Percentiles rank a stretch among this genome's conserved stretches.
phyloP scores from a whole-genome alignment of 108 stramenopile species.

The Cyclostephanos tholiformis region DNA sequence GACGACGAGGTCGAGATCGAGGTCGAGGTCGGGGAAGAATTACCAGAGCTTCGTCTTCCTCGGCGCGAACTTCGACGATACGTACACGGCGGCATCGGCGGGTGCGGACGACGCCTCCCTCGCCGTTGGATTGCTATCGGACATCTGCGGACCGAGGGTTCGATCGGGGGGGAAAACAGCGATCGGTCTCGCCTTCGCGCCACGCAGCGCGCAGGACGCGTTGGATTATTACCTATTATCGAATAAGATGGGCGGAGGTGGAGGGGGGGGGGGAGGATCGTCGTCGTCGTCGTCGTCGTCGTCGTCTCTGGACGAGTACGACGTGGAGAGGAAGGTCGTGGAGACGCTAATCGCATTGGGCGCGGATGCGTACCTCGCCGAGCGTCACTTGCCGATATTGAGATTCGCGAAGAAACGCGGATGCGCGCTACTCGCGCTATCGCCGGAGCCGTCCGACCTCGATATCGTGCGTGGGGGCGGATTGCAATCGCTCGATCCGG shows the following conservation, averaged over 20 bases:
- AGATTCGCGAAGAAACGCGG: conserved; percentile 49
- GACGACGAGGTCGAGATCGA: not conserved
- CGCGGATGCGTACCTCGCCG: conserved; percentile 32
- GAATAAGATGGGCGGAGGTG: too few relatives aligned
- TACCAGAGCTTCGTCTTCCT: conserved; percentile 66
- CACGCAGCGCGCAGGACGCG: conserved; percentile 54
- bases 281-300: not conserved
- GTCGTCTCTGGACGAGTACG: conserved; percentile 8
- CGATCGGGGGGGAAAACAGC: conserved; percentile 52
- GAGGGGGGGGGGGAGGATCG: not conserved
- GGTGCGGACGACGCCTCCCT: conserved; percentile 51
- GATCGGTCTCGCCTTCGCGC: conserved; percentile 65
- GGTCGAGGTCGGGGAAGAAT: conserved; percentile 6
- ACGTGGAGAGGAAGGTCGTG: conserved; percentile 23
- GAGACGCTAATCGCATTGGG: conserved; percentile 47
- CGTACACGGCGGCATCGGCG: conserved; percentile 25
- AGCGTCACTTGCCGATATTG: conserved; percentile 65
- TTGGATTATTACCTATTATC: conserved; percentile 58
- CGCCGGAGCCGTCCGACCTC: conserved; percentile 69
- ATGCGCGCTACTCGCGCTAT: conserved; percentile 60
- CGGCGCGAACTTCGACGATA: conserved; percentile 50
- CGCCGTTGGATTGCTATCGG: conserved; percentile 50
- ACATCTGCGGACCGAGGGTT: conserved; percentile 50
- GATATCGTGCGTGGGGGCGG: conserved; percentile 55
- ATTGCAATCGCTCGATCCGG: conserved; percentile 65